phyloP scores from a whole-genome alignment of 108 stramenopile species.

The Cylindrotheca fusiformis region DNA sequence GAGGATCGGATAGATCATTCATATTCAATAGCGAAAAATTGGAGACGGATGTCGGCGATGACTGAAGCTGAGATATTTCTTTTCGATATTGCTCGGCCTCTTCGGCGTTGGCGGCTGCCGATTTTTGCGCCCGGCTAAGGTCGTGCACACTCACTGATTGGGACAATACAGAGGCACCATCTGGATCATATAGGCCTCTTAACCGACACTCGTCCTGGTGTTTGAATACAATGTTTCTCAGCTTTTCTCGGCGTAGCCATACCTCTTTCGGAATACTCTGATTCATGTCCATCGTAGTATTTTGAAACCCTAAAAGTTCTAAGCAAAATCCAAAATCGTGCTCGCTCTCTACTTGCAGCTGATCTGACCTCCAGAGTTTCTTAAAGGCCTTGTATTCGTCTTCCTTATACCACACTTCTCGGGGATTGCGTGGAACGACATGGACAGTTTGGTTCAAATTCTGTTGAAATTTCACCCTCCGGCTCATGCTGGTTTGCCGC shows the following conservation, averaged over 20 bases:
- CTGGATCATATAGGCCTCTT: constrained; percentile 4
- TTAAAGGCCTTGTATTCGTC: background rate
- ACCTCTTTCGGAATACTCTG: background rate
- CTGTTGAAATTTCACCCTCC: background rate
- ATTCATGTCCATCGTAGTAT: background rate
- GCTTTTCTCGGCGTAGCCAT: background rate
- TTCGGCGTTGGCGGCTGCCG: constrained; percentile 4
- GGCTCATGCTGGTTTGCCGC: too few relatives aligned
- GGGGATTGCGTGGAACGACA: background rate
- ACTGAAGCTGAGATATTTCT: background rate
- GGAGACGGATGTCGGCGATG: background rate
- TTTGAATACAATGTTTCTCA: background rate
- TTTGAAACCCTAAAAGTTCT: background rate
- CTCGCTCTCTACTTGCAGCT: background rate
- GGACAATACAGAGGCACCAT: background rate
- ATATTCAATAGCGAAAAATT: background rate
- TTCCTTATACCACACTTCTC: background rate
- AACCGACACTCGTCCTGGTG: background rate
- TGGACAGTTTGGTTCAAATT: background rate
- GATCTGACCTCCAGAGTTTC: background rate
- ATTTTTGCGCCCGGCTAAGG: background rate
- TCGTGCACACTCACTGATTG: background rate
- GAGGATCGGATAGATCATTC: background rate
- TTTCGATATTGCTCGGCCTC: background rate
- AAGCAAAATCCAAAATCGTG: background rate